These are phyloP conservation scores for Cyanidium caldarium DNA, from an alignment of 23 red algal species.

Conservation along the genomic window DNA sequence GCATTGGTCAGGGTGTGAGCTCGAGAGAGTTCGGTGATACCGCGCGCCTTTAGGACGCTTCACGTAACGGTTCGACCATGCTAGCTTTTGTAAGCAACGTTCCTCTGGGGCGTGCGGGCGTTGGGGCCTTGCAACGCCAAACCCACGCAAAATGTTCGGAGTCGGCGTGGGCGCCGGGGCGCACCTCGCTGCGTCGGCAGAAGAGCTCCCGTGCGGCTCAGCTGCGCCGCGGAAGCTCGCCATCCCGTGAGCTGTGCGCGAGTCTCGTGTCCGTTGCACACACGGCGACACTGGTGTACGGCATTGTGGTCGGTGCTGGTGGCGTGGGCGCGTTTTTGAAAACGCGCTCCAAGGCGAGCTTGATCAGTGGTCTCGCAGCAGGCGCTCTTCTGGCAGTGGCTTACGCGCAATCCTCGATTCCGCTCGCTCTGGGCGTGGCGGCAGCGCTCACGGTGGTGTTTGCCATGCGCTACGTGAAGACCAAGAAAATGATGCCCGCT, in stretches of 20 bases:
- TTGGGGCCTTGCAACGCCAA: too few relatives aligned
- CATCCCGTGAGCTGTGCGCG: not conserved
- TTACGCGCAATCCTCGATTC: constrained; percentile 31
- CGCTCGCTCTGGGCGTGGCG: constrained; percentile 37
- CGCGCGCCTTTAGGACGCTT: too few relatives aligned
- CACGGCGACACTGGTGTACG: constrained; percentile 24
- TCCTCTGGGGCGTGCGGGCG: too few relatives aligned
- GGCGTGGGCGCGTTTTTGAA: constrained; percentile 43
- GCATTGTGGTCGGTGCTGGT: constrained; percentile 35
- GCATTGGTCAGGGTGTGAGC: too few relatives aligned
- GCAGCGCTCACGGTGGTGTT: constrained; percentile 41
- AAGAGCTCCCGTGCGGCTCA: too few relatives aligned
- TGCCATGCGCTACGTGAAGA: constrained; percentile 60
- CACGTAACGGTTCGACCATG: too few relatives aligned
- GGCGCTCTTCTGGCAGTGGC: constrained; percentile 37
- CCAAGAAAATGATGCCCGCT: constrained; percentile 71
- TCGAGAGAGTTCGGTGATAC: too few relatives aligned
- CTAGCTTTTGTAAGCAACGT: too few relatives aligned
- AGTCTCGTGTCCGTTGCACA: not conserved
- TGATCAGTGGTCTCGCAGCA: constrained; percentile 35
- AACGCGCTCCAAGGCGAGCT: constrained; percentile 27
- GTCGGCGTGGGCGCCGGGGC: too few relatives aligned
- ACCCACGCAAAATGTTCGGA: too few relatives aligned
- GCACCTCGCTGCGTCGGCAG: too few relatives aligned
- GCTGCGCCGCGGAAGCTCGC: too few relatives aligned